Percentiles rank a stretch among this genome's conserved stretches.
Evolutionary conservation across 108 stramenopile species (phyloP).

Genomic region (Stephanodiscus triporus): DNA sequence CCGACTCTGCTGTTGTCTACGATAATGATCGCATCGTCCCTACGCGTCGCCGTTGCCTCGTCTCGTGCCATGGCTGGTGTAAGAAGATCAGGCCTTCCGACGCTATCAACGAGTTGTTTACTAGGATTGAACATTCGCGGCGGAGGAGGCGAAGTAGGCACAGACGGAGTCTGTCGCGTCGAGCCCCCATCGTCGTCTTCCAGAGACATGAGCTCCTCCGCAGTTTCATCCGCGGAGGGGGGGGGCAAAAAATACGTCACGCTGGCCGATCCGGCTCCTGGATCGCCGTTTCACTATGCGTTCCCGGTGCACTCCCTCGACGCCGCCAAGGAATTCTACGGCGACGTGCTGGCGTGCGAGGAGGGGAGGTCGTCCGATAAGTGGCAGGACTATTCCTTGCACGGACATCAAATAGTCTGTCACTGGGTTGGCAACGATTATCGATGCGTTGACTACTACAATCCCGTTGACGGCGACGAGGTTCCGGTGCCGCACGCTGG

Average conservation of each 20-base stretch:
- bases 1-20: not conserved
- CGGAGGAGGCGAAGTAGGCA: not conserved
- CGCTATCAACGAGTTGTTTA: not conserved
- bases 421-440: conserved; percentile 95
- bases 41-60: conserved; percentile 9
- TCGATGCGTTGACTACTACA: conserved; percentile 93
- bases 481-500: conserved; percentile 98
- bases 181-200: not conserved
- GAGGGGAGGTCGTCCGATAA: conserved; percentile 90
- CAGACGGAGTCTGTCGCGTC: not conserved
- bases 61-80: not conserved
- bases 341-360: conserved; percentile 80
- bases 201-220: conserved; percentile 22
- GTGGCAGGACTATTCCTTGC: conserved; percentile 96
- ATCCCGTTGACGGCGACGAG: conserved; percentile 99
- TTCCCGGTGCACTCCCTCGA: conserved; percentile 95
- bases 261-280: conserved; percentile 76
- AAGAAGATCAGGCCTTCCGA: not conserved
- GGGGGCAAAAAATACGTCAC: conserved; percentile 55
- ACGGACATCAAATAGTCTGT: conserved; percentile 96
- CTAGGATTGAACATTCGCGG: conserved; percentile 5
- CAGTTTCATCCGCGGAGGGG: not conserved
- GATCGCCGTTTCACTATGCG: conserved; percentile 93
- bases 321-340: conserved; percentile 92
- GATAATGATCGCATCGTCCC: conserved; percentile 10